Conservation (phyloP, 371 early-diverging fungal genomes). For the Mucor indicus region DNA sequence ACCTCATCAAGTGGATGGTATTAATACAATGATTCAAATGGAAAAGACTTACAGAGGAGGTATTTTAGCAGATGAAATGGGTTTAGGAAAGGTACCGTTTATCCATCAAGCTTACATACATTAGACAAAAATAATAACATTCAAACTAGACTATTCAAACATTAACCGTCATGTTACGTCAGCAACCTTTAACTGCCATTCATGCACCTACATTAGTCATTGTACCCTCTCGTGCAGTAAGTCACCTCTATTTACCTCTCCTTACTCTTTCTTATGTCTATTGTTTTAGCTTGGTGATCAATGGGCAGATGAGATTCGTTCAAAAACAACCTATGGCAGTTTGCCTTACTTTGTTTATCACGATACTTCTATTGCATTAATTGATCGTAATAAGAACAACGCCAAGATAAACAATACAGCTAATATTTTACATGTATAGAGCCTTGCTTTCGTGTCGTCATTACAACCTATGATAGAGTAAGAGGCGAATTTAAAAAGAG, state of each 20-base stretch:
- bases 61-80: slow-evolving; percentile 49
- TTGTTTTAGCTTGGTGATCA: slow-evolving; percentile 45
- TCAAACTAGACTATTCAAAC: slow-evolving; percentile 46
- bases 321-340: slow-evolving; percentile 52
- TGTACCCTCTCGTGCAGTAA: slow-evolving; percentile 40
- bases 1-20: slow-evolving; percentile 41
- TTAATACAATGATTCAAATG: slow-evolving; percentile 31
- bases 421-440: slow-evolving; percentile 13
- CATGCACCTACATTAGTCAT: slow-evolving; percentile 35
- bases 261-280: background rate
- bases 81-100: slow-evolving; percentile 34
- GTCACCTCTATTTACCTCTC: background rate
- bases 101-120: background rate
- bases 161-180: slow-evolving; percentile 30
- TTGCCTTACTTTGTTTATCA: slow-evolving; percentile 39
- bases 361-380: slow-evolving; percentile 20
- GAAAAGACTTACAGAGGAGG: slow-evolving; percentile 37
- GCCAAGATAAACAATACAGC: background rate
- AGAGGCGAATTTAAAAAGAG: slow-evolving; percentile 29
- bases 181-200: slow-evolving; percentile 29
- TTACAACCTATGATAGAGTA: slow-evolving; percentile 40
- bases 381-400: slow-evolving; percentile 38
- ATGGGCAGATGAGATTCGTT: slow-evolving; percentile 65
- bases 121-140: no score
- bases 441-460: slow-evolving; percentile 35